Base-by-base conservation (phyloP, 2,329 filamentous ascomycete species). In the Trichoderma arundinaceum region DNA sequence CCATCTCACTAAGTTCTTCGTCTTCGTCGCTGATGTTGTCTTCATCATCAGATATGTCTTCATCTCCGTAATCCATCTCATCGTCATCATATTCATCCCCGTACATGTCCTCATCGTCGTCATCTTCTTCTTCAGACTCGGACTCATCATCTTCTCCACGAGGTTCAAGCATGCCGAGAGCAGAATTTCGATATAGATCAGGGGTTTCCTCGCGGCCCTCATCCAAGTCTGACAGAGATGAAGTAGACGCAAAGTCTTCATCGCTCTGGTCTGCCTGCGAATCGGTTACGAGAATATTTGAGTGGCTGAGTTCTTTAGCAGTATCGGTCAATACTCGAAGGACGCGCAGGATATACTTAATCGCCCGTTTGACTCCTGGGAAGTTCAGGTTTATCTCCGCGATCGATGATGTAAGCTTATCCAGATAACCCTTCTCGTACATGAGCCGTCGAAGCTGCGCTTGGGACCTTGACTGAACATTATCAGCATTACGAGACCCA, bases 341-440 rank as follows among this genome's bases (percentile, higher is more conserved):
- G 3, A 96, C 94, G 43, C 92, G 90, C 52, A 99, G 83, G 61
- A 99, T 97, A 77, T 97, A 96, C 80, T 98, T 99, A 73, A 99
- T 92, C 13, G 94, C 94, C 53, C 94, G 88, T 81, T 96, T 97
- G 15, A 96, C 92, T 32, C 92, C 90, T 0, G 94, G 94, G 77
- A 96, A 97, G 71, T 96, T 96, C 68, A 99, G 86, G 75, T 97
- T 95, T 67, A 99, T 90, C 72, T 99, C 96, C 17, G 95, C 92
- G 71, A 99, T 94, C 1, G 96, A 96, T 12, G 89, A 87, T 1
- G 95, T 98, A 66, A 99, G 80, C 54, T 94, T 91, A 28, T 91
- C 87, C 68, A 98, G 89, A 75, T 95, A 97, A 64, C 96, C 93
- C 80, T 98, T 99, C 79, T 99, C 95, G 72, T 96, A 98, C 95